Percentiles rank a stretch among this genome's conserved stretches.
Evolutionary conservation across 2,329 filamentous ascomycete species (phyloP).

Genomic region (Aspergillus novoparasiticus): DNA sequence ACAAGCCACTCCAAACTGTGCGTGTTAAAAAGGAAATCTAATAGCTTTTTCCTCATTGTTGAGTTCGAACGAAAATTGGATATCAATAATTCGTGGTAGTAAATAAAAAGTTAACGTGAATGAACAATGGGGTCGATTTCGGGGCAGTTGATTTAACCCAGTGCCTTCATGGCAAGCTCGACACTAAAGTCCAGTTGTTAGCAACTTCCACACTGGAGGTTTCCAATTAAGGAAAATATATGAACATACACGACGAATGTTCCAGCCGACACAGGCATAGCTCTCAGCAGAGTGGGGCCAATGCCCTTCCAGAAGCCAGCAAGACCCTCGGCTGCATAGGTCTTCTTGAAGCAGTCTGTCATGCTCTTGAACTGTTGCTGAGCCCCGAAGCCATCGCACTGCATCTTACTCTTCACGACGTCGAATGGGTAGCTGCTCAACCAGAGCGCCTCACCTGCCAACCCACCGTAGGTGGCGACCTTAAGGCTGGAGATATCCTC

Average conservation of each 20-base stretch:
- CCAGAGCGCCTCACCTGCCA: constrained; percentile 95
- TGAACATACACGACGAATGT: constrained; percentile 79
- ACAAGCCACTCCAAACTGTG: not conserved
- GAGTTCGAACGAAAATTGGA: constrained; percentile 22
- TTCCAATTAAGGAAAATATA: not conserved
- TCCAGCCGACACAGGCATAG: constrained; percentile 97
- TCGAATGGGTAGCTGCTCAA: constrained; percentile 92
- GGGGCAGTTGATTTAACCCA: constrained; percentile 35
- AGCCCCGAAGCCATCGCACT: constrained; percentile 85
- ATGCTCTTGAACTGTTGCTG: constrained; percentile 75
- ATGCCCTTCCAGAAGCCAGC: constrained; percentile 95
- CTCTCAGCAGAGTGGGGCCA: constrained; percentile 84
- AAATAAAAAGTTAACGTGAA: constrained; percentile 8
- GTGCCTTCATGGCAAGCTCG: constrained; percentile 50
- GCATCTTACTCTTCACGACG: constrained; percentile 99
- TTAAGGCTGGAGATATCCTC: constrained; percentile 80
- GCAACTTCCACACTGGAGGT: constrained; percentile 1
- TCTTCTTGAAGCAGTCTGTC: constrained; percentile 87
- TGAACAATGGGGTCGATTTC: constrained; percentile 12
- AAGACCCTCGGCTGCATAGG: constrained; percentile 73
- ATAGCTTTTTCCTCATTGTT: constrained; percentile 21
- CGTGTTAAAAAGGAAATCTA: constrained; percentile 7
- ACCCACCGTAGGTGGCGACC: constrained; percentile 86
- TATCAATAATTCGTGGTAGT: constrained; percentile 20
- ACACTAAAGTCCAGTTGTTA: constrained; percentile 36